phyloP scores from a whole-genome alignment of 805 yeast genomes.

The Cyberlindnera mrakii region DNA sequence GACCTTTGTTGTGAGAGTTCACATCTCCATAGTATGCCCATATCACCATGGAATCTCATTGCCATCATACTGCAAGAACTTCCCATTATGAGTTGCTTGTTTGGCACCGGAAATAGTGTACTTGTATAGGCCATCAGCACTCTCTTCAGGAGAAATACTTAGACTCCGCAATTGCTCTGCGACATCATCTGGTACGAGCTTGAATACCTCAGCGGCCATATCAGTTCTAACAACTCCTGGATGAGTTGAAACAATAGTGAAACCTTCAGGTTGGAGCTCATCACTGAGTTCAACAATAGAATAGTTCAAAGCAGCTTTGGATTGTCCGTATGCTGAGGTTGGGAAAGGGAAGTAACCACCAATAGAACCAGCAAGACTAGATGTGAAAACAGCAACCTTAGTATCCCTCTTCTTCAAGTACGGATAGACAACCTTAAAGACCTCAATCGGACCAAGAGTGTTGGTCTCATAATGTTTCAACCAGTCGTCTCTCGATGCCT shows the following conservation, averaged over 20 bases:
- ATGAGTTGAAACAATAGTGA: conserved; percentile 28
- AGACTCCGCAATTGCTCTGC: not conserved
- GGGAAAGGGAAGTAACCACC: conserved; percentile 7
- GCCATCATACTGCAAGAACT: not conserved
- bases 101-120: not conserved
- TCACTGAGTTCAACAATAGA: conserved; percentile 16
- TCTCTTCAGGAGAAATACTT: too few relatives aligned
- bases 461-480: conserved; percentile 3
- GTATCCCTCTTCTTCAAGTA: conserved; percentile 13
- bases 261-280: conserved; percentile 24
- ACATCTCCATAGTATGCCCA: too few relatives aligned
- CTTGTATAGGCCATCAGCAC: too few relatives aligned
- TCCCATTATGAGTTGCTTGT: not conserved
- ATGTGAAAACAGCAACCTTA: conserved; percentile 24
- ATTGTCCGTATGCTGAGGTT: conserved; percentile 28
- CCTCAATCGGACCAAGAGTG: conserved; percentile 1
- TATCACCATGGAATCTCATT: not conserved
- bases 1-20: too few relatives aligned
- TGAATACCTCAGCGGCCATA: too few relatives aligned
- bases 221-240: conserved; percentile 35
- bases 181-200: conserved; percentile 18
- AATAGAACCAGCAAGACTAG: conserved; percentile 27
- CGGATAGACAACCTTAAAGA: conserved; percentile 6
- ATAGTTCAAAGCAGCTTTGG: conserved; percentile 34
- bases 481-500: not conserved